A percentile compares a stretch with the other conserved stretches of the same genome.
Conservation (phyloP, 331 rosid genomes). For the Phaseolus coccineus region DNA sequence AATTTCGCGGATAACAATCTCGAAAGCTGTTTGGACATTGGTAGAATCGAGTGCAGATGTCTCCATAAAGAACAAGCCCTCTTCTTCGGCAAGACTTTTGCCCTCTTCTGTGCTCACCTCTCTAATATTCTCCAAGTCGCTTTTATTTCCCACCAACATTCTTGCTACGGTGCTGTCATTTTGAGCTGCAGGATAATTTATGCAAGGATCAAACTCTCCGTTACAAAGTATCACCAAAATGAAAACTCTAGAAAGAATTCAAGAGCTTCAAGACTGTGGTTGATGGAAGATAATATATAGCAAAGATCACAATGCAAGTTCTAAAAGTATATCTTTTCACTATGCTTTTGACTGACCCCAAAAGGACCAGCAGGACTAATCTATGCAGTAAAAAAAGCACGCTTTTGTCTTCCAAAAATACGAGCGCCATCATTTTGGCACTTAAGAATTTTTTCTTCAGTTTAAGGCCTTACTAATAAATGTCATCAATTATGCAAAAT, state of each 20-base stretch:
- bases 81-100: conserved; percentile 80
- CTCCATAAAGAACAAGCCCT: conserved; percentile 93
- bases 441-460: not conserved
- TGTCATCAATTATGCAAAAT: conserved; percentile 5
- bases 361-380: conserved; percentile 3
- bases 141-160: conserved; percentile 95
- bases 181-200: conserved; percentile 70
- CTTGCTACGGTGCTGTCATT: conserved; percentile 78
- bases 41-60: conserved; percentile 94
- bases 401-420: not conserved
- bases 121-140: conserved; percentile 90
- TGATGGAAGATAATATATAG: not conserved
- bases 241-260: not conserved
- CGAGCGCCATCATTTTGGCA: conserved; percentile 1
- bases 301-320: conserved; percentile 18
- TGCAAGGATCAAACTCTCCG: conserved; percentile 23
- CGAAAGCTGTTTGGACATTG: conserved; percentile 84
- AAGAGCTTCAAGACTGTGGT: not conserved
- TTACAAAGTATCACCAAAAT: not conserved
- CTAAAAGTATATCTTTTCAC: not conserved
- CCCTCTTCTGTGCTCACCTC: conserved; percentile 85
- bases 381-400: not conserved
- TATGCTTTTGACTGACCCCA: not conserved
- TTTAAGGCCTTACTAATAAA: not conserved
- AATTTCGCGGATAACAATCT: conserved; percentile 80